Conservation (phyloP, 129 eudicot genomes). For the Tagetes erecta region DNA sequence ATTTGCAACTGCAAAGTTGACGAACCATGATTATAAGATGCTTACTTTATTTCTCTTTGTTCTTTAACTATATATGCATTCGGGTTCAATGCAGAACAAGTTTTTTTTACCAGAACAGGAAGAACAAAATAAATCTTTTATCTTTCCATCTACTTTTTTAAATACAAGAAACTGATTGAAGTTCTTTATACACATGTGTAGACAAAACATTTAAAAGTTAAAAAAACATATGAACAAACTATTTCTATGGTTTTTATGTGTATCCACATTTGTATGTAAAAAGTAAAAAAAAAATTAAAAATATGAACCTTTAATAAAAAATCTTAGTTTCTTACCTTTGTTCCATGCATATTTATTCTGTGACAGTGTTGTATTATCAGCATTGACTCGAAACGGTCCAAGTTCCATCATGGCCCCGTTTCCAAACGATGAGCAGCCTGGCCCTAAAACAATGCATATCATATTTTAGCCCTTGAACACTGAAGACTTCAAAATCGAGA, state of each 20-base stretch:
- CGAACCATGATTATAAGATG: background rate
- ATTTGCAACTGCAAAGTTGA: conserved; percentile 50
- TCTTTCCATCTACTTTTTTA: too few relatives aligned
- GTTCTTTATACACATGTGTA: too few relatives aligned
- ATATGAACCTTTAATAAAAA: too few relatives aligned
- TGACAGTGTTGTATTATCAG: conserved; percentile 45
- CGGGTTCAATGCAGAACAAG: too few relatives aligned
- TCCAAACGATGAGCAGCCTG: conserved; percentile 69
- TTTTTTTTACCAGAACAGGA: too few relatives aligned
- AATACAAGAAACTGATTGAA: too few relatives aligned
- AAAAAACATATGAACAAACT: too few relatives aligned
- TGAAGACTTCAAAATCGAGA: background rate
- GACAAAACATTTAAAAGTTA: too few relatives aligned
- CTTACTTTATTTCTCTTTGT: background rate
- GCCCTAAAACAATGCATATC: conserved; percentile 37
- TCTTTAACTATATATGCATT: background rate
- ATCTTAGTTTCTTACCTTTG: conserved; percentile 30
- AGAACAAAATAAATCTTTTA: too few relatives aligned
- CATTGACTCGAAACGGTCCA: conserved; percentile 55
- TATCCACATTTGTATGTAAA: too few relatives aligned
- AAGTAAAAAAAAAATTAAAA: too few relatives aligned
- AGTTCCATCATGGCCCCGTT: conserved; percentile 58
- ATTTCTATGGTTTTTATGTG: too few relatives aligned
- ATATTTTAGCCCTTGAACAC: background rate
- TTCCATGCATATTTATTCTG: conserved; percentile 50